A percentile compares a stretch with the other conserved stretches of the same genome.
Conservation (phyloP, 1,284 basidiomycete species). For the Neotropicomus parvogracilis region DNA sequence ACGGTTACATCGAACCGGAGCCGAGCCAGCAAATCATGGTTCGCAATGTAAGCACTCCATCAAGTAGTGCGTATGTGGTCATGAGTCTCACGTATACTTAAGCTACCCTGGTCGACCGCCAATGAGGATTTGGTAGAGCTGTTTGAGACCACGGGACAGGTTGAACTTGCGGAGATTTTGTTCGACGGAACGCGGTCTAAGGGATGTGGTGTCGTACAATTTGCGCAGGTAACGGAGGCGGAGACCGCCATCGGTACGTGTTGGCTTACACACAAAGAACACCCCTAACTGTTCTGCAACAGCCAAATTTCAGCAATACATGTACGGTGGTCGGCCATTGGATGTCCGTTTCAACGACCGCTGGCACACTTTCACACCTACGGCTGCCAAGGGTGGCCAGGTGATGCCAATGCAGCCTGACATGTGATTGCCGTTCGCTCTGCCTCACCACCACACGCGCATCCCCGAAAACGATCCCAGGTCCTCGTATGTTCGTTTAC, state of each 20-base stretch:
- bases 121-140: slow-evolving; percentile 97
- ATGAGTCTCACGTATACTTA: not conserved
- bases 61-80: too few relatives aligned
- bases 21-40: slow-evolving; percentile 97
- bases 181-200: slow-evolving; percentile 89
- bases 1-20: slow-evolving; percentile 51
- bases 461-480: not conserved
- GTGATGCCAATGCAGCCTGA: slow-evolving; percentile 56
- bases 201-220: slow-evolving; percentile 94
- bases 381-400: slow-evolving; percentile 81
- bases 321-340: slow-evolving; percentile 84
- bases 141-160: slow-evolving; percentile 95
- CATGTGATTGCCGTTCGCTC: slow-evolving; percentile 16
- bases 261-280: not conserved
- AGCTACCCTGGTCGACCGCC: slow-evolving; percentile 99
- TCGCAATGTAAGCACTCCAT: slow-evolving; percentile 73
- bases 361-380: slow-evolving; percentile 86
- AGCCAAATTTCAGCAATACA: slow-evolving; percentile 90
- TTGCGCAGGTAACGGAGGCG: slow-evolving; percentile 83
- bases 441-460: not conserved
- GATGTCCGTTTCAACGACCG: slow-evolving; percentile 91
- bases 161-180: slow-evolving; percentile 91
- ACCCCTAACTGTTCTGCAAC: slow-evolving; percentile 1
- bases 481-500: not conserved
- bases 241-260: slow-evolving; percentile 85